These are phyloP conservation scores for Podosphaera xanthii DNA, from an alignment of 2,329 filamentous ascomycete genomes.

Conservation along the genomic window DNA sequence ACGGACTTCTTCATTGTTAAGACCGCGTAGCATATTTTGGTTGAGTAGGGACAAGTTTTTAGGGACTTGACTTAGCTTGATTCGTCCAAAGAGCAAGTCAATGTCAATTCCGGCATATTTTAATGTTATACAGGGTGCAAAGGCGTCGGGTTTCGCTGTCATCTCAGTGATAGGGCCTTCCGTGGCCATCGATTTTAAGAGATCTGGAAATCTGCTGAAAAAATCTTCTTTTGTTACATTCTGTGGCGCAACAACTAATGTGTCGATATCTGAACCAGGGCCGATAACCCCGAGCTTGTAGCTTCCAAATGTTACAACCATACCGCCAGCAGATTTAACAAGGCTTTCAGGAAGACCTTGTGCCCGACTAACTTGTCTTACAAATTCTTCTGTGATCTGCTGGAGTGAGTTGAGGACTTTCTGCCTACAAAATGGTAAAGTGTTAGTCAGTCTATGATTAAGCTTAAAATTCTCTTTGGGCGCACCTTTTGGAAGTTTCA, in stretches of 20 bases:
- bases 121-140: conserved; percentile 94
- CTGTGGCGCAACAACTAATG: conserved; percentile 74
- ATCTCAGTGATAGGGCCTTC: conserved; percentile 65
- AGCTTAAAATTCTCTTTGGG: background rate
- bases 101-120: conserved; percentile 81
- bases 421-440: conserved; percentile 22
- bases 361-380: conserved; percentile 42
- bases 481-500: conserved; percentile 62
- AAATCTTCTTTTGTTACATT: conserved; percentile 79
- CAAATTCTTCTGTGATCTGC: conserved; percentile 63
- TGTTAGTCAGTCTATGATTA: conserved; percentile 5
- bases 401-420: conserved; percentile 50
- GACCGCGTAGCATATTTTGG: conserved; percentile 59
- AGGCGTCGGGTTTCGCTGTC: conserved; percentile 68
- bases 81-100: conserved; percentile 71
- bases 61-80: conserved; percentile 49
- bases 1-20: conserved; percentile 69
- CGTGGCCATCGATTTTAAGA: conserved; percentile 55
- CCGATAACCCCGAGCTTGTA: conserved; percentile 86
- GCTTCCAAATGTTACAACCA: conserved; percentile 90
- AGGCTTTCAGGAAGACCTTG: conserved; percentile 47
- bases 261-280: conserved; percentile 94
- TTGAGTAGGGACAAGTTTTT: conserved; percentile 56
- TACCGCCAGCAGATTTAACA: conserved; percentile 66
- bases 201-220: conserved; percentile 66